phyloP scores from a whole-genome alignment of 495 filamentous ascomycete species.

The Penicillium riverlandense region DNA sequence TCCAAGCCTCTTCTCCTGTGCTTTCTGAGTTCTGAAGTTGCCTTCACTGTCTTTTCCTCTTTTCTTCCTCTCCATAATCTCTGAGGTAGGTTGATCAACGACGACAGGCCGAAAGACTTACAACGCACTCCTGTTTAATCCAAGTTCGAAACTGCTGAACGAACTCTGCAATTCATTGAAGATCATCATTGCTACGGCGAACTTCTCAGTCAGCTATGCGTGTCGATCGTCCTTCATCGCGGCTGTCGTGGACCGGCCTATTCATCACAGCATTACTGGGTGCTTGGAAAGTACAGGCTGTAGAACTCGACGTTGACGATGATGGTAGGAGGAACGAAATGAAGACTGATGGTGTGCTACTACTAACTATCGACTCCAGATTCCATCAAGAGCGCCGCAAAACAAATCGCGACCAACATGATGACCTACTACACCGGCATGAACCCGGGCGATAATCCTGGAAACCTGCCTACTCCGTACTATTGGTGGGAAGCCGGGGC shows the following conservation, averaged over 20 bases:
- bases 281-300: conserved; percentile 8
- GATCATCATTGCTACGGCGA: no score
- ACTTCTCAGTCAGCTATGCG: conserved; percentile 4
- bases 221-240: background rate
- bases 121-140: no score
- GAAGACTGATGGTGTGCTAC: background rate
- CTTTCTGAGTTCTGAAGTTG: conserved; percentile 1
- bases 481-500: conserved; percentile 81
- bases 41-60: background rate
- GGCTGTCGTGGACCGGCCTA: conserved; percentile 13
- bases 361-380: conserved; percentile 16
- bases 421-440: conserved; percentile 64
- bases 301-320: conserved; percentile 18
- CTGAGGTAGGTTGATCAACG: background rate
- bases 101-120: background rate
- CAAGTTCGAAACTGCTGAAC: no score
- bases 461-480: conserved; percentile 68
- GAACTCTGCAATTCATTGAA: no score
- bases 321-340: conserved; percentile 3
- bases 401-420: conserved; percentile 36
- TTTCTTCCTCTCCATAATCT: background rate
- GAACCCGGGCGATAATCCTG: conserved; percentile 60
- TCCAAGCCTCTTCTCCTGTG: background rate
- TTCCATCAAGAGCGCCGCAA: conserved; percentile 41
- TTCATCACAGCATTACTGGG: conserved; percentile 11